phyloP scores from a whole-genome alignment of 2,329 filamentous ascomycete genomes.

The Eutypa lata region DNA sequence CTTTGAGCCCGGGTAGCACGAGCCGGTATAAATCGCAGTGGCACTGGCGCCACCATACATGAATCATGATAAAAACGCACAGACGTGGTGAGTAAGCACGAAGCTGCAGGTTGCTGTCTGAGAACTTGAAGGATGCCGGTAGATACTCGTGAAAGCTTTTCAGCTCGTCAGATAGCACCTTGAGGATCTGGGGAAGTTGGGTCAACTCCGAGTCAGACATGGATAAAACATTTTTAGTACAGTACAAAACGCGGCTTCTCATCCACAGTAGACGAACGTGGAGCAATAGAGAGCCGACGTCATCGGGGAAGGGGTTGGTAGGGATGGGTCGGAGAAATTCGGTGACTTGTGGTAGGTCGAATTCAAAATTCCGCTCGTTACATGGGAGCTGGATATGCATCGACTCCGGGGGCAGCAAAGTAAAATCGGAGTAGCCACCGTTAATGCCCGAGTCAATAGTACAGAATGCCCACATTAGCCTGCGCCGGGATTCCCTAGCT shows the following conservation, averaged over 20 bases:
- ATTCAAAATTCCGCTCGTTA: slow-evolving; percentile 52
- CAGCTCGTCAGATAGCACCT: slow-evolving; percentile 43
- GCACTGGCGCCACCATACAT: slow-evolving; percentile 58
- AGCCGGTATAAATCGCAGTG: slow-evolving; percentile 56
- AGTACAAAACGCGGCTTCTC: slow-evolving; percentile 52
- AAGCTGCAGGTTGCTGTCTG: slow-evolving; percentile 52
- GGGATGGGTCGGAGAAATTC: slow-evolving; percentile 43
- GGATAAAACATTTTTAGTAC: slow-evolving; percentile 43
- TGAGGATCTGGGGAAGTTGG: slow-evolving; percentile 43
- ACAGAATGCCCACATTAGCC: slow-evolving; percentile 46
- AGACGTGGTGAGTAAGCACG: slow-evolving; percentile 56
- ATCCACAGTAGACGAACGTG: slow-evolving; percentile 56
- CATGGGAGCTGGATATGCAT: slow-evolving; percentile 47
- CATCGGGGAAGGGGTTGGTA: slow-evolving; percentile 45
- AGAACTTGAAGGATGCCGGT: slow-evolving; percentile 55
- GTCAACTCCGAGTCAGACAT: slow-evolving; percentile 42
- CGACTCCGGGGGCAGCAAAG: slow-evolving; percentile 40
- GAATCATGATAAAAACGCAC: slow-evolving; percentile 58
- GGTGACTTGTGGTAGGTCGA: slow-evolving; percentile 53
- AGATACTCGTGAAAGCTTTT: slow-evolving; percentile 51
- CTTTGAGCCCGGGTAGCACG: slow-evolving; percentile 48
- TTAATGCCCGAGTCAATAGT: slow-evolving; percentile 47
- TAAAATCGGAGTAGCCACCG: slow-evolving; percentile 44
- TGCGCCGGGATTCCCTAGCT: slow-evolving; percentile 27
- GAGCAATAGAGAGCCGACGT: slow-evolving; percentile 53